These are phyloP conservation scores for Tilletia setariae DNA, from an alignment of 1,284 basidiomycete species.

Conservation along the genomic window DNA sequence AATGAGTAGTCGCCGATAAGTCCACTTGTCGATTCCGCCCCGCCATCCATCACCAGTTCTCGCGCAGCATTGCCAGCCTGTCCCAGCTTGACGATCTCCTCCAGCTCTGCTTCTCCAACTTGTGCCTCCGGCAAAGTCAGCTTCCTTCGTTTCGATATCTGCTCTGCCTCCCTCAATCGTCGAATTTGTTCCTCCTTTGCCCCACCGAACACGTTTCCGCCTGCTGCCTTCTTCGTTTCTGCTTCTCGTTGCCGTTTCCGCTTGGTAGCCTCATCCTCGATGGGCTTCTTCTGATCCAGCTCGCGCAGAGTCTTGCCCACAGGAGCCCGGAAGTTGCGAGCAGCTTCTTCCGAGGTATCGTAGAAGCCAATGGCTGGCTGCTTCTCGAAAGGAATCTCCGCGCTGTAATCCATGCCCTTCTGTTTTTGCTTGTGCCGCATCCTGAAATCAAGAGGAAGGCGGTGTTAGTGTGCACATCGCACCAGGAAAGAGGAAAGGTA, in stretches of 20 bases:
- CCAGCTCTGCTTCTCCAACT: slow-evolving; percentile 90
- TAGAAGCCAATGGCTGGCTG: slow-evolving; percentile 93
- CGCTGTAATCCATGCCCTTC: slow-evolving; percentile 98
- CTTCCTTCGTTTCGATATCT: slow-evolving; percentile 81
- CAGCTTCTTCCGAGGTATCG: slow-evolving; percentile 89
- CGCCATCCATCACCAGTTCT: slow-evolving; percentile 64
- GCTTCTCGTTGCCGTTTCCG: slow-evolving; percentile 39
- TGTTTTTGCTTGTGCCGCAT: slow-evolving; percentile 70
- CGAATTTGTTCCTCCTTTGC: slow-evolving; percentile 89
- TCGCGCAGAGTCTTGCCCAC: slow-evolving; percentile 75
- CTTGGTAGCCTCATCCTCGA: slow-evolving; percentile 60
- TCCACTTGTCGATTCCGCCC: slow-evolving; percentile 70
- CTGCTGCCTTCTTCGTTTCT: slow-evolving; percentile 71
- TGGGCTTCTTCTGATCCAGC: slow-evolving; percentile 67
- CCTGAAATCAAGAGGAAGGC: slow-evolving; percentile 35
- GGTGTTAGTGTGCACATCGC: slow-evolving; percentile 30
- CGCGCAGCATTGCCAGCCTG: slow-evolving; percentile 84
- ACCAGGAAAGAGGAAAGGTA: background rate
- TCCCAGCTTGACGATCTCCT: slow-evolving; percentile 98
- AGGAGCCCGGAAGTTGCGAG: slow-evolving; percentile 79
- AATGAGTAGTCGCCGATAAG: slow-evolving; percentile 89
- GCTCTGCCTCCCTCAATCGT: slow-evolving; percentile 93
- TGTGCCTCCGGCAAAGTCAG: slow-evolving; percentile 84
- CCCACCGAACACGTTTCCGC: slow-evolving; percentile 68
- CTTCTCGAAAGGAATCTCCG: slow-evolving; percentile 98